Conservation (phyloP, 768 basidiomycete species). For the Panellus pusillus region DNA sequence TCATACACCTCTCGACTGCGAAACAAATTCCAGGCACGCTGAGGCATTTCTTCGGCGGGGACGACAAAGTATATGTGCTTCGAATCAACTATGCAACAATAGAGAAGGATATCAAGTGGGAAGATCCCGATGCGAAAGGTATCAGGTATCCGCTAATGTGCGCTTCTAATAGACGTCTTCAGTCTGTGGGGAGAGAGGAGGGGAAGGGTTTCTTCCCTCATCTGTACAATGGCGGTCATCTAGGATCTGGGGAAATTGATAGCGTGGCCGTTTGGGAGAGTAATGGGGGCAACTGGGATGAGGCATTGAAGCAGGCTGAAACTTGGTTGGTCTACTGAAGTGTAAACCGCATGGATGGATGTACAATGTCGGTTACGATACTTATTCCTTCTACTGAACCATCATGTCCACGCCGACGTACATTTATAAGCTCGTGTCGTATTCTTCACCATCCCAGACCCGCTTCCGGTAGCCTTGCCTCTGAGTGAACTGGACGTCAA, state of each 20-base stretch:
- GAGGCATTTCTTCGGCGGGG: slow-evolving; percentile 42
- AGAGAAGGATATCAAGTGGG: slow-evolving; percentile 47
- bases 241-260: slow-evolving; percentile 49
- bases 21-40: slow-evolving; percentile 49
- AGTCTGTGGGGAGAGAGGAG: slow-evolving; percentile 46
- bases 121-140: slow-evolving; percentile 41
- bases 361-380: slow-evolving; percentile 5
- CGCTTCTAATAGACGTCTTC: neutral
- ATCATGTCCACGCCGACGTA: slow-evolving; percentile 43
- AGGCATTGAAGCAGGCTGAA: slow-evolving; percentile 15
- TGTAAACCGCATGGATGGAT: too few relatives aligned
- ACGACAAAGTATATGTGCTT: slow-evolving; percentile 41
- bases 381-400: too few relatives aligned
- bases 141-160: neutral
- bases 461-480: slow-evolving; percentile 47
- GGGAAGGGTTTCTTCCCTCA: slow-evolving; percentile 55
- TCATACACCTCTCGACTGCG: slow-evolving; percentile 60
- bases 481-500: slow-evolving; percentile 47
- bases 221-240: slow-evolving; percentile 43
- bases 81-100: slow-evolving; percentile 44
- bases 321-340: slow-evolving; percentile 36
- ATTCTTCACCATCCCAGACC: slow-evolving; percentile 35
- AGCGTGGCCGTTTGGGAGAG: slow-evolving; percentile 33
- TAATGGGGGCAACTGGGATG: slow-evolving; percentile 33
- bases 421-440: slow-evolving; percentile 61